Evolutionary conservation across 306 rosid genomes (phyloP), one percentile per base, ranked within the genome.

Genomic region (Cercis canadensis): DNA sequence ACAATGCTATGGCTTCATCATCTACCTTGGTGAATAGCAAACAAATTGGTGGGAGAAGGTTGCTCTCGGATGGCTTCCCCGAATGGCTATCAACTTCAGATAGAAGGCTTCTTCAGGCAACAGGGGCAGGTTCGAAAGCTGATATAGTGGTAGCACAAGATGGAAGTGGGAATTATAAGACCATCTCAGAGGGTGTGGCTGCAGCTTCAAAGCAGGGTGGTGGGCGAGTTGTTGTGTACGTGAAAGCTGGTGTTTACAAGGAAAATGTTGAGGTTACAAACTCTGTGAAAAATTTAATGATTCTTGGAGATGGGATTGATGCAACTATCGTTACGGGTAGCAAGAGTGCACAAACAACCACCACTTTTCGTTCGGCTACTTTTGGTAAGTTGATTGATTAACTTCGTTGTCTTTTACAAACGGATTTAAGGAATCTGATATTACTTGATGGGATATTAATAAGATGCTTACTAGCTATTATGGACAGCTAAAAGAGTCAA

Each of bases 361-460:
- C 96, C 10, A 92, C 98, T 39, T 86, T 83, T 57, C 49, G 82
- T 12, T 88, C 98, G 0, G 96, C 98, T 61, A 92, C 98, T 54
- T 86, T 90, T 73, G 96, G 98, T 92, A 72, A 55, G 84, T 75
- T 52, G 15, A 40, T 72, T 5, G n/a, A 3, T 43, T 39, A 31
- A 61, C 39, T 56, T 18, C 43, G n/a, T n/a, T n/a, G n/a, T n/a
- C n/a, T n/a, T n/a, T n/a, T n/a, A n/a, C n/a, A n/a, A n/a, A n/a
- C n/a, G n/a, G n/a, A n/a, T n/a, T n/a, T n/a, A n/a, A n/a, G n/a
- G n/a, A n/a, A n/a, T n/a, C n/a, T n/a, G n/a, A n/a, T n/a, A n/a
- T n/a, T n/a, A n/a, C n/a, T 24, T 24, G 3, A 24, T 24, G 29
- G 29, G 29, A 24, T 24, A 24, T 24, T 24, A 24, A 24, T 24